Conservation (phyloP, 768 basidiomycete genomes). For the Suillus americanus region DNA sequence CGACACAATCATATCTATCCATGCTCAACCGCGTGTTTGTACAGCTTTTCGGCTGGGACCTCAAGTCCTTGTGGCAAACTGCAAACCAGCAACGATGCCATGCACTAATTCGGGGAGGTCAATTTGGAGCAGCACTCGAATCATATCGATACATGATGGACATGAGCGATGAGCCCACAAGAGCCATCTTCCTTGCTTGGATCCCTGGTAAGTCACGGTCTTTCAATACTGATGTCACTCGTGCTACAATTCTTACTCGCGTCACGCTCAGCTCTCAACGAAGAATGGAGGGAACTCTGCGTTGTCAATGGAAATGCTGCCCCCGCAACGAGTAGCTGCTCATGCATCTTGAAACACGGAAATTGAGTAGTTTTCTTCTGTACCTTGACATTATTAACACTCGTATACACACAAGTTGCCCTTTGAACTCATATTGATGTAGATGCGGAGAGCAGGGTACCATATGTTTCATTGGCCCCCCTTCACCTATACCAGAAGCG, state of each 20-base stretch:
- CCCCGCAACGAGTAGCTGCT: background rate
- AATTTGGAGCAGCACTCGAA: background rate
- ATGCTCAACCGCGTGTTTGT: background rate
- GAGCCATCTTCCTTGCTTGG: background rate
- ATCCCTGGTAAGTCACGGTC: background rate
- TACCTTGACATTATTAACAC: background rate
- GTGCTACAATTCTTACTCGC: background rate
- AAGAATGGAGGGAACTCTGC: background rate
- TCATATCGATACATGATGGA: background rate
- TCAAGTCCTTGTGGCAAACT: background rate
- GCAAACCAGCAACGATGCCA: background rate
- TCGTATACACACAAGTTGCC: background rate
- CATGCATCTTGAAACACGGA: background rate
- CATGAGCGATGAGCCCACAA: background rate
- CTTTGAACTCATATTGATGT: background rate
- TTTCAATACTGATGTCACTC: background rate
- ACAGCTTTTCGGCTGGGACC: background rate
- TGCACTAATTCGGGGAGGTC: background rate
- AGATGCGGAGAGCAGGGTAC: too few relatives aligned
- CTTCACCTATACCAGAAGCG: too few relatives aligned
- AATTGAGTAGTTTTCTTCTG: background rate
- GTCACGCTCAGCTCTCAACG: background rate
- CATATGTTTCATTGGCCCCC: too few relatives aligned
- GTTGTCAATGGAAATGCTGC: background rate
- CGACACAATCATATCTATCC: background rate